Conservation (phyloP, 1,284 basidiomycete genomes). For the Tranzscheliella williamsii region DNA sequence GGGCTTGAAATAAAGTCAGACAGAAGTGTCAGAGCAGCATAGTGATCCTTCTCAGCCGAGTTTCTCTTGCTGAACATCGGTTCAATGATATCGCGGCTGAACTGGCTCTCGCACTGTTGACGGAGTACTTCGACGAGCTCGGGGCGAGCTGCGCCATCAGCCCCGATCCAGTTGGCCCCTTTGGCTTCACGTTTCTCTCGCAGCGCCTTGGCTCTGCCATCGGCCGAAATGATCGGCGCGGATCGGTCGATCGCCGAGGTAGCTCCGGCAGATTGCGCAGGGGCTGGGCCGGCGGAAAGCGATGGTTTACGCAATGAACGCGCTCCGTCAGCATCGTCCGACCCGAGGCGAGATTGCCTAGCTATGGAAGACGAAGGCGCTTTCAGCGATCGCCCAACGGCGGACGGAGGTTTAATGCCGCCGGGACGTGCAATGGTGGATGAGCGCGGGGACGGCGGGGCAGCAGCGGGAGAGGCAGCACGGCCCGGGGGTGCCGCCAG, state of each 20-base stretch:
- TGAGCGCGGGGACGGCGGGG: conserved; percentile 13
- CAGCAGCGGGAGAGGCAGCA: conserved; percentile 1
- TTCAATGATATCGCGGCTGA: conserved; percentile 75
- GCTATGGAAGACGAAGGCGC: conserved; percentile 31
- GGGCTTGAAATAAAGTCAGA: conserved; percentile 72
- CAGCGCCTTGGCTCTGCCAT: conserved; percentile 72
- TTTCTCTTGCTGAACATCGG: conserved; percentile 88
- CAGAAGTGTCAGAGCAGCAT: conserved; percentile 74
- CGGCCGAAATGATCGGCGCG: conserved; percentile 73
- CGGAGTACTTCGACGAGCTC: conserved; percentile 85
- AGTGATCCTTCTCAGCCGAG: conserved; percentile 88
- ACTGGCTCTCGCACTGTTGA: conserved; percentile 85
- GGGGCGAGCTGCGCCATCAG: conserved; percentile 80
- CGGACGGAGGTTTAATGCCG: conserved; percentile 40
- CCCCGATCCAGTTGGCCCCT: conserved; percentile 64
- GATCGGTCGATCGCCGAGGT: conserved; percentile 15
- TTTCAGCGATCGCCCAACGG: conserved; percentile 41
- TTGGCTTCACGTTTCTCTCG: conserved; percentile 77
- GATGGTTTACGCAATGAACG: conserved; percentile 20
- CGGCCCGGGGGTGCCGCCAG: conserved; percentile 3
- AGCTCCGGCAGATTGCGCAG: conserved; percentile 19
- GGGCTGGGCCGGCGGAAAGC: conserved; percentile 6
- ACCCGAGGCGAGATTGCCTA: conserved; percentile 20
- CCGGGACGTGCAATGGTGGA: conserved; percentile 32
- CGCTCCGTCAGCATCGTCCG: conserved; percentile 17